Percentiles rank a stretch among this genome's conserved stretches.
These are phyloP conservation scores for Nakazawaea ambrosiae DNA, from an alignment of 805 yeast species.

Conservation along the genomic window DNA sequence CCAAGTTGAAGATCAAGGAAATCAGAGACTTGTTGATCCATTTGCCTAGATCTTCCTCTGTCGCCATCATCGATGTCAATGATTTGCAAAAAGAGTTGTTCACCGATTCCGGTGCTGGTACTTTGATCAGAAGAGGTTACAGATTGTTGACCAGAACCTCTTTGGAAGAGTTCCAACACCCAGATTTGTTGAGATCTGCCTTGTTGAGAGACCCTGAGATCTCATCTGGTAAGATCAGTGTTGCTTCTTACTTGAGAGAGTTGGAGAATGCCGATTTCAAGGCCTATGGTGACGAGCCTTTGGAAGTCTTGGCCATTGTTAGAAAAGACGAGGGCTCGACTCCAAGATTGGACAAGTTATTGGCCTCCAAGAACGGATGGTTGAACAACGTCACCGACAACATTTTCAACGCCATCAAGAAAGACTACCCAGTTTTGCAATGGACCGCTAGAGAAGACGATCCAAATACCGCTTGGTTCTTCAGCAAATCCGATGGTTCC, in stretches of 20 bases:
- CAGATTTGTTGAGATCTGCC: constrained; percentile 74
- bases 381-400: constrained; percentile 95
- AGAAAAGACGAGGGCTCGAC: constrained; percentile 38
- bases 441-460: constrained; percentile 93
- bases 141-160: constrained; percentile 69
- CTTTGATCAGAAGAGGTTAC: constrained; percentile 95
- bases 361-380: constrained; percentile 91
- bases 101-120: constrained; percentile 99
- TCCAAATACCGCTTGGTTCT: constrained; percentile 86
- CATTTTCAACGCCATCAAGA: constrained; percentile 74
- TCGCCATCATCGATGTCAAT: constrained; percentile 91
- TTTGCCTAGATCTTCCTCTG: constrained; percentile 95
- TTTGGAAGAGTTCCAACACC: constrained; percentile 58
- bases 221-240: constrained; percentile 60
- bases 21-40: constrained; percentile 90
- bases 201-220: constrained; percentile 73
- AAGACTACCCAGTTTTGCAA: constrained; percentile 65
- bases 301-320: constrained; percentile 89
- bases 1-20: constrained; percentile 93
- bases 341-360: constrained; percentile 76
- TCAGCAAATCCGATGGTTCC: constrained; percentile 90
- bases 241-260: constrained; percentile 72
- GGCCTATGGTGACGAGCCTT: constrained; percentile 91
- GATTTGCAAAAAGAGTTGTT: constrained; percentile 95
- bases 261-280: constrained; percentile 59